Evolutionary conservation across 192 early-diverging fungal species (phyloP), one percentile per base, ranked within the genome.

Genomic region (Rhizophagus prolifer): DNA sequence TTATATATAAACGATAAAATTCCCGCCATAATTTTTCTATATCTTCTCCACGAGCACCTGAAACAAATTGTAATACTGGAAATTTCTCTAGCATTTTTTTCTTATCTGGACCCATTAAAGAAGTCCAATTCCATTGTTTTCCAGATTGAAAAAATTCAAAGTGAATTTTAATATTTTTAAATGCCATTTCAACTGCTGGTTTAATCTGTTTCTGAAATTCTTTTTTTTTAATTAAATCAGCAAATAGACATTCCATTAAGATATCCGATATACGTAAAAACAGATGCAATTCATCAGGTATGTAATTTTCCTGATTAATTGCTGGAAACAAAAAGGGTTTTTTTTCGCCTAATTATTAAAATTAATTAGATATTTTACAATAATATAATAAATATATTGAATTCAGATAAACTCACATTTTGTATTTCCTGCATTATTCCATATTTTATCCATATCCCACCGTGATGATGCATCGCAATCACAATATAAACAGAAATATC

Each of bases 81-180:
- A 66, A 66, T 13, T 66, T 36, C n/a, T 66, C 34, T 19, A 66
- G 34, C 13, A 66, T 66, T n/a, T 36, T 66, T 66, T 66, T 66
- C n/a, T 66, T 66, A 66, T 38, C 31, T 2, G 63, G 34, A 65
- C 63, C 63, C 31, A 66, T 66, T 66, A 66, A 66, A 31, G 21
- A 66, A 21, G 34, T 38, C 64, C 64, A 66, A 9, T 66, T 63
- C 19, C 34, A 66, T 36, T 36, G 3, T 21, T 66, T 38, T 9
- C 64, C 25, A 36, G 64, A 66, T 36, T 66, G 10, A 36, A 66
- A 66, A 66, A 66, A 66, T 66, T 66, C 34, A 38, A 66, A 66
- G 3, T 38, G 34, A 41, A 66, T 38, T 66, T 36, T 36, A 7
- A 66, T 31, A 41, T 66, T 66, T 31, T 66, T 31, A 38, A 21